phyloP scores from a whole-genome alignment of 768 basidiomycete species.

The Lyophyllum semitale region DNA sequence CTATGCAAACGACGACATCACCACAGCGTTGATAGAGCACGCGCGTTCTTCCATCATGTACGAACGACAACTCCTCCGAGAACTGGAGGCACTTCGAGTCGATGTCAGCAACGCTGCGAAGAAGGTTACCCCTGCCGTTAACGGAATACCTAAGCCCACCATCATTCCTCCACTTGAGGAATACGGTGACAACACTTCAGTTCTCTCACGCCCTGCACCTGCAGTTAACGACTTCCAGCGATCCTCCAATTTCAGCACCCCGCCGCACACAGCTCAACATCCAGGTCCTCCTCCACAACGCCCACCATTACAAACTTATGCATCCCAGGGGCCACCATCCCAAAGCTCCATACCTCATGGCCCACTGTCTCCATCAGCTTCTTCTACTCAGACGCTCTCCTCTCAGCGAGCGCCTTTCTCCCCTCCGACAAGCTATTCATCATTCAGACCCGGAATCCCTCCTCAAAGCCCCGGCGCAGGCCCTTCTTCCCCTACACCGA shows the following conservation, averaged over 20 bases:
- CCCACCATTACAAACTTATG: slow-evolving; percentile 21
- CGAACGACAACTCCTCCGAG: slow-evolving; percentile 84
- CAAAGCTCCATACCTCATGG: slow-evolving; percentile 16
- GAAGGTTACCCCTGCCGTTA: slow-evolving; percentile 50
- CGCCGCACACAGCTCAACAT: slow-evolving; percentile 33
- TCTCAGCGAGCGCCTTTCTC: slow-evolving; percentile 20
- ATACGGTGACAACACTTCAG: slow-evolving; percentile 36
- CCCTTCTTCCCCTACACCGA: slow-evolving; percentile 46
- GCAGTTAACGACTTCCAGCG: slow-evolving; percentile 36
- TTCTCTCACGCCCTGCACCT: slow-evolving; percentile 24
- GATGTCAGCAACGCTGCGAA: slow-evolving; percentile 74
- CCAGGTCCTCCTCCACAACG: slow-evolving; percentile 25
- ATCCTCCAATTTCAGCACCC: slow-evolving; percentile 24
- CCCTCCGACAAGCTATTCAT: slow-evolving; percentile 15
- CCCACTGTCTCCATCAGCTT: slow-evolving; percentile 23
- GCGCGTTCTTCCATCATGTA: slow-evolving; percentile 90
- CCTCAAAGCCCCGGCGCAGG: slow-evolving; percentile 59
- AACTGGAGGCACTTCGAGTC: slow-evolving; percentile 80
- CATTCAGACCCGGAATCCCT: slow-evolving; percentile 23
- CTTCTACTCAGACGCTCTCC: slow-evolving; percentile 28
- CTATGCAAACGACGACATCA: slow-evolving; percentile 89
- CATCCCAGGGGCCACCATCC: slow-evolving; percentile 24
- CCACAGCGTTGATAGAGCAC: slow-evolving; percentile 88
- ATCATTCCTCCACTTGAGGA: slow-evolving; percentile 69
- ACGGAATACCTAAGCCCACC: slow-evolving; percentile 60